Base-by-base conservation (phyloP, 176 grass and related monocot species). In the Juncus inflexus region DNA sequence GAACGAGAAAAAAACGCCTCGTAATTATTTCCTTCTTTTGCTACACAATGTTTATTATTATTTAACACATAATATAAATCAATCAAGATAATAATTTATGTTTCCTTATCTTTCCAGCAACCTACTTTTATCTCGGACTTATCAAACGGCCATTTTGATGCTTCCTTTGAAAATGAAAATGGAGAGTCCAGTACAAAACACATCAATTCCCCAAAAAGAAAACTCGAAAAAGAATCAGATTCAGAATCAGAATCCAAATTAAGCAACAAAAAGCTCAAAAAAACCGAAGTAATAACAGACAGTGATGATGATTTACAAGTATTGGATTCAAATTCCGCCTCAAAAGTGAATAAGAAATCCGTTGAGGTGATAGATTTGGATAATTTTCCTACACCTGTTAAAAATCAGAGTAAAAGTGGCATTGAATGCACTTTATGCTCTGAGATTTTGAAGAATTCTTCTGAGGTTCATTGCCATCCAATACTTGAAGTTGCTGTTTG, bases 381-480 rank as follows among this genome's bases (percentile, higher is more conserved):
- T 77, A 57, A 52, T 15, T 39, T 80, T 74, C 53, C 67, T 65
- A 83, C 82, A 77, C 82, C 79, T 69, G 78, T 63, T 72, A 77
- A 62, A 15, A 69, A 60, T 52, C 61, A 54, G 12, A 43, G 71
- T 56, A 83, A 74, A 77, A 41, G 61, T 47, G 43, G 4, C 62
- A 86, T 89, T 60, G 71, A 76, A 39, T 99, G 94, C 74, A 99
- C 94, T 55, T 70, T 90, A 76, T 99, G 88, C 76, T 63, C 68
- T 58, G 57, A 84, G 53, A 67, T 65, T 55, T 79, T 99, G 80
- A 89, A 73, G 79, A 71, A 36, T 15, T 73, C 65, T 64, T 70
- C 88, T 47, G 83, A 86, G 57, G 94, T 86, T 61, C 94, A 99
- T 56, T 79, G 79, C 11, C 94, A 92, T 78, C 94, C 94, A 64